Conservation (phyloP, 2,329 filamentous ascomycete genomes). For the Cladosporium phlei region DNA sequence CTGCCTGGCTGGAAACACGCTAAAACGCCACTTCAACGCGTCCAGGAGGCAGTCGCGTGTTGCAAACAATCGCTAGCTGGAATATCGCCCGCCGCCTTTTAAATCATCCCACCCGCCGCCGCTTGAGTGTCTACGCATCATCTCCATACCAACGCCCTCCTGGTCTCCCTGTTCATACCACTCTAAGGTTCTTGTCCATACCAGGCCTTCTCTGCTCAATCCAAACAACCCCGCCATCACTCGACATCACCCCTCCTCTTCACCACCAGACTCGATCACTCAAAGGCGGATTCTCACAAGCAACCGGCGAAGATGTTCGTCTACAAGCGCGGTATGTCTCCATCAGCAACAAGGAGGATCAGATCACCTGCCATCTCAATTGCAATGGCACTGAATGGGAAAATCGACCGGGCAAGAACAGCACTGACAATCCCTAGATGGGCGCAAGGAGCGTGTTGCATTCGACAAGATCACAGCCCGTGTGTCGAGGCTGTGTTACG, state of each 20-base stretch:
- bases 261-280: neutral
- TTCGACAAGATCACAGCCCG: slow-evolving; percentile 99
- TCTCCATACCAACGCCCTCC: slow-evolving; percentile 11
- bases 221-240: slow-evolving; percentile 3
- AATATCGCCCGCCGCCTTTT: slow-evolving; percentile 4
- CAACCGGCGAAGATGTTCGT: slow-evolving; percentile 51
- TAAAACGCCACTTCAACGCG: slow-evolving; percentile 2
- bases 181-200: neutral
- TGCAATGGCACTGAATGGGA: neutral
- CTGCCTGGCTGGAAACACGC: slow-evolving; percentile 3
- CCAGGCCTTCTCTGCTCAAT: neutral
- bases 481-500: slow-evolving; percentile 95
- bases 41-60: slow-evolving; percentile 1
- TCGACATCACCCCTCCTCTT: slow-evolving; percentile 1
- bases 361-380: neutral
- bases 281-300: slow-evolving; percentile 15
- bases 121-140: slow-evolving; percentile 4
- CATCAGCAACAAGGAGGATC: neutral
- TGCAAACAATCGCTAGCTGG: slow-evolving; percentile 2
- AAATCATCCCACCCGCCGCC: slow-evolving; percentile 9
- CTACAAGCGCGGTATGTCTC: slow-evolving; percentile 56
- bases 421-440: slow-evolving; percentile 58
- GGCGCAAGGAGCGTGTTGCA: slow-evolving; percentile 98
- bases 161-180: neutral
- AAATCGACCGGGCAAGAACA: neutral